These are phyloP conservation scores for Veloporphyrellus conicus DNA, from an alignment of 1,284 basidiomycete species.

Conservation along the genomic window DNA sequence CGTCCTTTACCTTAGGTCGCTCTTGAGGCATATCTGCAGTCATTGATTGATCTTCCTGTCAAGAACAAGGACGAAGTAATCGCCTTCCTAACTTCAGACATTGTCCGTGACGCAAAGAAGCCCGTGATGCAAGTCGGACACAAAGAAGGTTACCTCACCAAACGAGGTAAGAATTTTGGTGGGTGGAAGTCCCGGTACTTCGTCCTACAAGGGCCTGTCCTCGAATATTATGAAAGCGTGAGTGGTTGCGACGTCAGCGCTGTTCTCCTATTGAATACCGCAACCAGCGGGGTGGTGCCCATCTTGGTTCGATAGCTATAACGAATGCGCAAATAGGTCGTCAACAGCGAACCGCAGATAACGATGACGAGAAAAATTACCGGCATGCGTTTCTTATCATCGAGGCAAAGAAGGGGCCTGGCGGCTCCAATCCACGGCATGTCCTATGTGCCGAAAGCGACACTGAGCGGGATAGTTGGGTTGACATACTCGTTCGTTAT, in stretches of 20 bases:
- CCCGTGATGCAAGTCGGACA: conserved; percentile 77
- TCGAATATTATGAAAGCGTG: conserved; percentile 94
- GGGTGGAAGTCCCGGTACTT: conserved; percentile 96
- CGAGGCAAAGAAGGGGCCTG: conserved; percentile 71
- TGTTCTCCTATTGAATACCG: conserved; percentile 15
- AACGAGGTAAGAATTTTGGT: conserved; percentile 94
- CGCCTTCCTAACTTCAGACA: conserved; percentile 88
- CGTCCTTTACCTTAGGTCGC: conserved; percentile 51
- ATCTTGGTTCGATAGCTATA: conserved; percentile 85
- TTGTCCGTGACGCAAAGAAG: conserved; percentile 69
- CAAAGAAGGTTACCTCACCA: conserved; percentile 95
- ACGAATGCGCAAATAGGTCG: conserved; percentile 79
- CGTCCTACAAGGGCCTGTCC: conserved; percentile 78
- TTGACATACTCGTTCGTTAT: conserved; percentile 86
- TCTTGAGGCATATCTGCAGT: conserved; percentile 84
- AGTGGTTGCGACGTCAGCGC: conserved; percentile 35
- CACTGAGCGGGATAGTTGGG: conserved; percentile 89
- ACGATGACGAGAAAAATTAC: conserved; percentile 88
- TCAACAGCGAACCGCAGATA: conserved; percentile 43
- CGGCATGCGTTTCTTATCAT: conserved; percentile 97
- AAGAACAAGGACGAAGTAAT: conserved; percentile 89
- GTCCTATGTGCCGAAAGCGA: conserved; percentile 97
- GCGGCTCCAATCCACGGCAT: conserved; percentile 73
- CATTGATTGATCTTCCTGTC: conserved; percentile 77
- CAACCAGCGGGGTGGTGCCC: conserved; percentile 77